Base-by-base conservation (phyloP, 2,329 filamentous ascomycete genomes). In the Trichophyton mentagrophytes region DNA sequence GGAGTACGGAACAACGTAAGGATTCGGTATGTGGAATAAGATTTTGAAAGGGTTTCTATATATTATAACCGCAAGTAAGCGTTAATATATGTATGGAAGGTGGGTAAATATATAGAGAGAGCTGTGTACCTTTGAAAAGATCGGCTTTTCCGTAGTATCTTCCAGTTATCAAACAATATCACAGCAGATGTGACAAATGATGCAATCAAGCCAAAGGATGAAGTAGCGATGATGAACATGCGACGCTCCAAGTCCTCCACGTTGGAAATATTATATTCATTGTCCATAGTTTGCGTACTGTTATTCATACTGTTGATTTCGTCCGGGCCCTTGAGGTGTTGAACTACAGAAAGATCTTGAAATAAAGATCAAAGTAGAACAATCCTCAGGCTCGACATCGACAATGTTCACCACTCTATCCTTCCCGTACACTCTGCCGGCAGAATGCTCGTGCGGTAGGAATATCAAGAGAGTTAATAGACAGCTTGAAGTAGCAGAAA, bases 141-240 rank as follows among this genome's bases (percentile, higher is more conserved):
- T 4, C 13, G 3, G 33, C 25, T 30, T 36, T 56, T 49, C 53
- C 36, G 49, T 60, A 42, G 36, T 59, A 55, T 20, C 40, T 60
- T 38, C 63, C 63, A 64, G 47, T 61, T 62, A 22, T 65, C 65
- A 59, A 64, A 65, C 13, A 63, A 56, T 25, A 65, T 51, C 46
- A 62, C 63, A 9, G 51, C 30, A 30, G 65, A 57, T 5, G 64
- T 60, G 15, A 62, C 22, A 22, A 33, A 44, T n/a, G 65, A 65
- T 3, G 65, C 65, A 53, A 62, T 47, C 20, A 64, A 61, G 20
- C 64, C 65, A 56, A 66, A 66, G 2, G 62, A 56, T 7, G 64
- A 62, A 11, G 64, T 65, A 13, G 65, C 63, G 42, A 65, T 58
- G 20, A 64, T 61, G 22, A 63, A 61, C 2, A 60, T 62, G 36